Evolutionary conservation across 2,329 filamentous ascomycete genomes (phyloP).

Genomic region (Curvularia verruculosa): DNA sequence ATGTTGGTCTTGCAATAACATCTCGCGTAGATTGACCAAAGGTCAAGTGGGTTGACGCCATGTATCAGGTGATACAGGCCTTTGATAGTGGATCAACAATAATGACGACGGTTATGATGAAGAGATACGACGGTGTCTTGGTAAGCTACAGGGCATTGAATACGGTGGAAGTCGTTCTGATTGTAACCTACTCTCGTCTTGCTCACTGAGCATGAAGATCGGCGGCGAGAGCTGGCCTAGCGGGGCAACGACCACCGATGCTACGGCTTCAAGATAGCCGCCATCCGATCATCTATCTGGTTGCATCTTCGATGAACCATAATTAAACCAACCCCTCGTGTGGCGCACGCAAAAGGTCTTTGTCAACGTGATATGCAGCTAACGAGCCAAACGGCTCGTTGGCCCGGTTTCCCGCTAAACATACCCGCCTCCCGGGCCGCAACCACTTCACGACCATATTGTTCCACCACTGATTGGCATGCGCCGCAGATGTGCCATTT

Average conservation of each 20-base stretch:
- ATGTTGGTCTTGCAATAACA: slow-evolving; percentile 13
- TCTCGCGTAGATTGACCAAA: slow-evolving; percentile 20
- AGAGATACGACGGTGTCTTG: background rate
- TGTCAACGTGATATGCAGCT: slow-evolving; percentile 33
- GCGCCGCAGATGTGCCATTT: slow-evolving; percentile 6
- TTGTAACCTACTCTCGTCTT: background rate
- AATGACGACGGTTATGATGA: background rate
- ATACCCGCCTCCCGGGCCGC: slow-evolving; percentile 39
- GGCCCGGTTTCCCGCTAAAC: slow-evolving; percentile 39
- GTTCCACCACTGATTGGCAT: slow-evolving; percentile 42
- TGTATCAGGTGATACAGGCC: slow-evolving; percentile 5
- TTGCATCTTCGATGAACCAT: slow-evolving; percentile 8
- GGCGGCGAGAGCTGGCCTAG: background rate
- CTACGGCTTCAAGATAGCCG: slow-evolving; percentile 9
- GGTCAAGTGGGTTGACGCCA: slow-evolving; percentile 20
- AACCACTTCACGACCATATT: slow-evolving; percentile 38
- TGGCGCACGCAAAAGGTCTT: slow-evolving; percentile 19
- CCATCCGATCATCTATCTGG: slow-evolving; percentile 10
- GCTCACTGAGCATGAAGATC: background rate
- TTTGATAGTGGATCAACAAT: background rate
- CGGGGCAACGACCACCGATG: slow-evolving; percentile 1
- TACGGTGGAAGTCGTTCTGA: slow-evolving; percentile 5
- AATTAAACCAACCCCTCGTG: slow-evolving; percentile 33
- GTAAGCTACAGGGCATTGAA: background rate
- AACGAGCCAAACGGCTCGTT: slow-evolving; percentile 20